phyloP scores from a whole-genome alignment of 176 grass and related monocot genomes.

The Oropetium thomaeum region DNA sequence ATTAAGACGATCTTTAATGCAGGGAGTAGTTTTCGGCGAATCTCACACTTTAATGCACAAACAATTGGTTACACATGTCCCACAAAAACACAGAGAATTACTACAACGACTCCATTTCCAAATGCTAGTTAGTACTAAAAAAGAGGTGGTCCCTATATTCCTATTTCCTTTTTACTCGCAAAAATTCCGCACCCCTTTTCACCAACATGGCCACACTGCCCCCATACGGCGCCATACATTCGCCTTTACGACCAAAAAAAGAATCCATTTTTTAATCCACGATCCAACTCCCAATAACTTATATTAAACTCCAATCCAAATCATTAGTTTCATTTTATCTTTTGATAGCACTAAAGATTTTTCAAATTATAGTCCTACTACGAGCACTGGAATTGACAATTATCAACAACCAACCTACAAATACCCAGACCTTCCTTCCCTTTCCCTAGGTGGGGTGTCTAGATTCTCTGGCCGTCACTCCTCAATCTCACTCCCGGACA shows the following conservation, averaged over 20 bases:
- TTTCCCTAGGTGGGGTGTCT: background rate
- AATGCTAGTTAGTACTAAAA: background rate
- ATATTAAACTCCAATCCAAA: background rate
- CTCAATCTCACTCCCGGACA: background rate
- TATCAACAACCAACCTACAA: background rate
- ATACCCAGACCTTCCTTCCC: background rate
- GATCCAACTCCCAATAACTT: background rate
- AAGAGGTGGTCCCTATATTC: background rate
- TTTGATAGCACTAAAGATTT: background rate
- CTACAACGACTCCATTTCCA: too few relatives aligned
- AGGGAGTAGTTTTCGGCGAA: too few relatives aligned
- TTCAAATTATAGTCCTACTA: too few relatives aligned
- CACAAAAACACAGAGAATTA: too few relatives aligned
- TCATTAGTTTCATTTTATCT: background rate
- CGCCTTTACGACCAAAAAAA: constrained; percentile 23
- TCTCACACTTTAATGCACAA: too few relatives aligned
- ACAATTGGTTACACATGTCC: too few relatives aligned
- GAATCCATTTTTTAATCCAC: constrained; percentile 6
- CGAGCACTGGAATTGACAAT: background rate
- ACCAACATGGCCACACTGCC: background rate
- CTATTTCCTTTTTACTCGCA: too few relatives aligned
- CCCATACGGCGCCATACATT: constrained; percentile 13
- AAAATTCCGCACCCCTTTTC: background rate
- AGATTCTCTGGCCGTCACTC: background rate
- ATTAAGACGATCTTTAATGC: too few relatives aligned